These are phyloP conservation scores for Epichloe elymi DNA, from an alignment of 2,329 filamentous ascomycete species.

Conservation along the genomic window DNA sequence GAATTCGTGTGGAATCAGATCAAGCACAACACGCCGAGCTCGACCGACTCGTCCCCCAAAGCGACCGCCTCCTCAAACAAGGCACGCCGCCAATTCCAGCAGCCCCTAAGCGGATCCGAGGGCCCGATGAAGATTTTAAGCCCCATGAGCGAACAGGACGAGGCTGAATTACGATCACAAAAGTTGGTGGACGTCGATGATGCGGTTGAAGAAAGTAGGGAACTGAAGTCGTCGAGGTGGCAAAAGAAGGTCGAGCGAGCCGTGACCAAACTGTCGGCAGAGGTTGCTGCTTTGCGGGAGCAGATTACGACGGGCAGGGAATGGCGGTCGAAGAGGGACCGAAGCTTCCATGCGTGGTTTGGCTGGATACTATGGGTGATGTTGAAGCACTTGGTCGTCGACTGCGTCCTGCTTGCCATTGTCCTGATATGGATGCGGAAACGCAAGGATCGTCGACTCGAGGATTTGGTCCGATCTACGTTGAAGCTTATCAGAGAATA, in stretches of 20 bases:
- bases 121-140: constrained; percentile 58
- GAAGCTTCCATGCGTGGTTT: constrained; percentile 55
- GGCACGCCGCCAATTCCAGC: constrained; percentile 29
- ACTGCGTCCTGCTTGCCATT: constrained; percentile 52
- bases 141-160: constrained; percentile 76
- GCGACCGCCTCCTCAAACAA: constrained; percentile 20
- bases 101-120: constrained; percentile 35
- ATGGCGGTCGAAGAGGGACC: constrained; percentile 52
- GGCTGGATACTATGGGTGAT: constrained; percentile 56
- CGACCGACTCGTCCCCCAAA: constrained; percentile 44
- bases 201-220: constrained; percentile 25
- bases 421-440: constrained; percentile 60
- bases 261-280: constrained; percentile 78
- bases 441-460: constrained; percentile 56
- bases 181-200: constrained; percentile 32
- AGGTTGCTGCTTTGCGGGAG: constrained; percentile 83
- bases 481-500: constrained; percentile 46
- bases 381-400: constrained; percentile 61
- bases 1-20: constrained; percentile 99
- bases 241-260: constrained; percentile 72
- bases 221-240: constrained; percentile 48
- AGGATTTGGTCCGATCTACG: constrained; percentile 58
- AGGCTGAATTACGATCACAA: constrained; percentile 44
- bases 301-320: constrained; percentile 71
- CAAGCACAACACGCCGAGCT: constrained; percentile 65